phyloP scores from a whole-genome alignment of 768 basidiomycete species.

The Termitomyces sp. region DNA sequence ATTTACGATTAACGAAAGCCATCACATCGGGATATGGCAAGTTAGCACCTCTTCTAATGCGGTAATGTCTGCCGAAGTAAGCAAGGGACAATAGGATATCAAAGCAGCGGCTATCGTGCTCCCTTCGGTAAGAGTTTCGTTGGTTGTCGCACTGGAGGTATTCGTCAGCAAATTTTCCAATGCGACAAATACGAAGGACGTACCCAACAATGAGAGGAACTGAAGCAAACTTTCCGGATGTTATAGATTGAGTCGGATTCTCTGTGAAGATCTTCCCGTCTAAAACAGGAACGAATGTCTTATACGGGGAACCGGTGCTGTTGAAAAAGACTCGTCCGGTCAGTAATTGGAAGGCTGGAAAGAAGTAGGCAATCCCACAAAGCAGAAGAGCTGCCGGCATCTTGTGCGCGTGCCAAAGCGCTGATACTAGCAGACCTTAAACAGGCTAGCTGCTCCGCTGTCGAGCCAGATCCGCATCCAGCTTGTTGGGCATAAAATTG shows the following conservation, averaged over 20 bases:
- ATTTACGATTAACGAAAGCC: background rate
- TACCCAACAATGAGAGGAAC: constrained; percentile 59
- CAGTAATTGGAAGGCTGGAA: background rate
- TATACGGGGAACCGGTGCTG: constrained; percentile 36
- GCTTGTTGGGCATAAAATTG: constrained; percentile 41
- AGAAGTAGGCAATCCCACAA: constrained; percentile 30
- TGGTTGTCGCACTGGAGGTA: constrained; percentile 41
- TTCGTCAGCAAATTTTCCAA: background rate
- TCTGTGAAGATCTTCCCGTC: constrained; percentile 48
- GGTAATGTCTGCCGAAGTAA: constrained; percentile 32
- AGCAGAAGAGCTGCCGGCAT: constrained; percentile 24
- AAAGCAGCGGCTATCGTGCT: constrained; percentile 30
- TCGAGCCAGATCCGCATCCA: constrained; percentile 37
- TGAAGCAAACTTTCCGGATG: constrained; percentile 36
- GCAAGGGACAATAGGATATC: constrained; percentile 36
- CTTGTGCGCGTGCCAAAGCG: constrained; percentile 49
- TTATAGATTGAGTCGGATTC: constrained; percentile 42
- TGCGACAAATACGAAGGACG: constrained; percentile 8
- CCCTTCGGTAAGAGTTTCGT: constrained; percentile 49
- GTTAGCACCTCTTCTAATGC: constrained; percentile 26
- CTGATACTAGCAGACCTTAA: constrained; percentile 30
- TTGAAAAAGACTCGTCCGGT: constrained; percentile 3
- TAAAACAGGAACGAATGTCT: constrained; percentile 46
- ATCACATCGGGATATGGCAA: background rate
- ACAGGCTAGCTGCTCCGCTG: constrained; percentile 28